A percentile compares a stretch with the other conserved stretches of the same genome.
Conservation (phyloP, 306 rosid species). For the Prunus fruticosa region DNA sequence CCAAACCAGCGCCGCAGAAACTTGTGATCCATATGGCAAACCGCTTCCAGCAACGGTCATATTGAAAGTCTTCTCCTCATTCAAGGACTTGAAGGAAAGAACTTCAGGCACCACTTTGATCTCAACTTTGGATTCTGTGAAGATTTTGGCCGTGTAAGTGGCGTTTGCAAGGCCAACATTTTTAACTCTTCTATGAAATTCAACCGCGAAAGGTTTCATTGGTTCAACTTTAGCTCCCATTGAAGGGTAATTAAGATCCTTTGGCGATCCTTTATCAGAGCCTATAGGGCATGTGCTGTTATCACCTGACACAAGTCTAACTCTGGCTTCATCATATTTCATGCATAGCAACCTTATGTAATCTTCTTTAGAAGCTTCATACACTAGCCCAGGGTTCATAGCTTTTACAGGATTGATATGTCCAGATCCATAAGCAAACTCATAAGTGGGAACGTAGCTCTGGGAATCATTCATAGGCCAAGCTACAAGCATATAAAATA, state of each 20-base stretch:
- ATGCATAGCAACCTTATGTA: conserved; percentile 28
- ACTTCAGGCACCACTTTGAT: conserved; percentile 17
- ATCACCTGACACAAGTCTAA: conserved; percentile 8
- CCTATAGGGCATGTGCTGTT: conserved; percentile 6
- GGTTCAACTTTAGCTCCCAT: conserved; percentile 13
- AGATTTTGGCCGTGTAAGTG: not conserved
- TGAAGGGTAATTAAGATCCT: conserved; percentile 32
- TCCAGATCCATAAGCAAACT: conserved; percentile 38
- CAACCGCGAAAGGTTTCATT: not conserved
- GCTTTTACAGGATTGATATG: conserved; percentile 27
- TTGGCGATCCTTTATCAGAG: not conserved
- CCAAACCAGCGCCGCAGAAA: conserved; percentile 18
- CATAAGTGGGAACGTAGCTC: not conserved
- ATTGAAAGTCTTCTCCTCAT: conserved; percentile 30
- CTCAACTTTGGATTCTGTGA: not conserved
- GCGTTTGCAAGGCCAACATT: conserved; percentile 31
- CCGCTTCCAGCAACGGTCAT: conserved; percentile 22
- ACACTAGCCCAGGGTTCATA: conserved; percentile 31
- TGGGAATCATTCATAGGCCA: conserved; percentile 6
- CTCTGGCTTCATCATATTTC: not conserved
- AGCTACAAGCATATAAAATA: conserved; percentile 1
- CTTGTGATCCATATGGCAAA: not conserved
- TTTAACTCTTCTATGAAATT: conserved; percentile 26
- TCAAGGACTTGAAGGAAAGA: conserved; percentile 21
- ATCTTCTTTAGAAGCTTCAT: conserved; percentile 23